Percentiles rank a stretch among this genome's conserved stretches.
phyloP scores from a whole-genome alignment of 2,329 filamentous ascomycete genomes.

The Trichoderma breve region DNA sequence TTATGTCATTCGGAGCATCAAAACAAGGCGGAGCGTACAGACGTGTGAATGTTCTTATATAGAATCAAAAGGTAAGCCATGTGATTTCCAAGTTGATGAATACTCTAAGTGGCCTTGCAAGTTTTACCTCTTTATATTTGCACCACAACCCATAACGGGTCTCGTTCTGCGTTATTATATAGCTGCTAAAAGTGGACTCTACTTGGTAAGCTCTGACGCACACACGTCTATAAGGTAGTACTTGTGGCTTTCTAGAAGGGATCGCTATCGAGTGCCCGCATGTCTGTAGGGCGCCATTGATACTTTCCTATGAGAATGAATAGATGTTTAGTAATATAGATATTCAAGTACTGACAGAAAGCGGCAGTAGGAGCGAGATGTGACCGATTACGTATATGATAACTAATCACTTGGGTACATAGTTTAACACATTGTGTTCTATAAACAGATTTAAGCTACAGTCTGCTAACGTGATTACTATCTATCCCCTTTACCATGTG shows the following conservation, averaged over 20 bases:
- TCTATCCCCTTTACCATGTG: not conserved
- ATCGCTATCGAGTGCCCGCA: not conserved
- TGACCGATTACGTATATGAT: not conserved
- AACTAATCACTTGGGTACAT: not conserved
- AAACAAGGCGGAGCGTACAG: not conserved
- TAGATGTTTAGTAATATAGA: not conserved
- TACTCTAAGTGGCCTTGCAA: not conserved
- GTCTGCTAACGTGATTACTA: not conserved
- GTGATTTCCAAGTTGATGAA: not conserved
- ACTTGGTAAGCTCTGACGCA: not conserved
- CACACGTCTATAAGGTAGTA: too few species aligned
- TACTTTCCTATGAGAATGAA: not conserved
- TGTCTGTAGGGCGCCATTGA: not conserved
- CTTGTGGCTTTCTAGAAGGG: too few species aligned
- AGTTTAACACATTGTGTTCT: not conserved
- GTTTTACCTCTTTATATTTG: not conserved
- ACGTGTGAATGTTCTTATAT: not conserved
- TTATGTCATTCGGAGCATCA: not conserved
- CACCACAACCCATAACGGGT: not conserved
- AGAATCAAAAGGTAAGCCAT: not conserved
- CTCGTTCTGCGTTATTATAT: not conserved
- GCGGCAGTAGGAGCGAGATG: not conserved
- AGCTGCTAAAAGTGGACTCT: not conserved
- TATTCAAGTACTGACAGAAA: not conserved
- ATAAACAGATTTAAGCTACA: not conserved